These are phyloP conservation scores for Annulohypoxylon bovei DNA, from an alignment of 495 filamentous ascomycete species.

Conservation along the genomic window DNA sequence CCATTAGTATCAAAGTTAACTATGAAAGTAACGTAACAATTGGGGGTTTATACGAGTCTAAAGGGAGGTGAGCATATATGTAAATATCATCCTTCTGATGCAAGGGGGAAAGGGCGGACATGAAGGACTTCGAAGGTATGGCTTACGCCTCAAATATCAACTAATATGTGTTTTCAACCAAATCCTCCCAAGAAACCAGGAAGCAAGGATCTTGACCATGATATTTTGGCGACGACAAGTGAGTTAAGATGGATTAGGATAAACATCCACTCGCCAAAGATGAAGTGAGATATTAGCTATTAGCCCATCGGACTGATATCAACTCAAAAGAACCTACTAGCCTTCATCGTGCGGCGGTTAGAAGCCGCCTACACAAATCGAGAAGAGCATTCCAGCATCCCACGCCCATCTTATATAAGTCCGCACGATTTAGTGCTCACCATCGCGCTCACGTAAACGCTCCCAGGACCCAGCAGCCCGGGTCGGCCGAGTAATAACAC, in stretches of 20 bases:
- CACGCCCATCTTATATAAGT: slow-evolving; percentile 21
- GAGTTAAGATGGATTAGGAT: background rate
- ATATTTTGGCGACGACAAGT: background rate
- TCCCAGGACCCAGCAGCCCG: slow-evolving; percentile 27
- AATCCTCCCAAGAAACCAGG: background rate
- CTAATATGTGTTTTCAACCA: background rate
- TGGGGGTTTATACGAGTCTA: background rate
- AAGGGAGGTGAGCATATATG: background rate
- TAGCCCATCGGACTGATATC: background rate
- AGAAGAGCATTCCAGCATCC: background rate
- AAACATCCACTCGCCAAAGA: background rate
- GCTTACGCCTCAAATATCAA: background rate
- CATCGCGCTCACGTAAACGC: slow-evolving; percentile 18
- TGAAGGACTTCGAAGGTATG: background rate
- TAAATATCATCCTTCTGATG: background rate
- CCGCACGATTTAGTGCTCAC: slow-evolving; percentile 18
- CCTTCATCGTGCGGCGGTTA: background rate
- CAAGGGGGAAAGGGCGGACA: slow-evolving; percentile 2
- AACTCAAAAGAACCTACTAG: background rate
- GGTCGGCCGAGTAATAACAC: slow-evolving; percentile 30
- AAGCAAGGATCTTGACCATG: background rate
- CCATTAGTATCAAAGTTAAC: background rate
- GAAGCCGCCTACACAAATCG: background rate
- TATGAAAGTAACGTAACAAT: background rate
- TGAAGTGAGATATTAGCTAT: background rate